phyloP scores from a whole-genome alignment of 2,329 filamentous ascomycete species.

The Hawksworthiomyces lignivorus region DNA sequence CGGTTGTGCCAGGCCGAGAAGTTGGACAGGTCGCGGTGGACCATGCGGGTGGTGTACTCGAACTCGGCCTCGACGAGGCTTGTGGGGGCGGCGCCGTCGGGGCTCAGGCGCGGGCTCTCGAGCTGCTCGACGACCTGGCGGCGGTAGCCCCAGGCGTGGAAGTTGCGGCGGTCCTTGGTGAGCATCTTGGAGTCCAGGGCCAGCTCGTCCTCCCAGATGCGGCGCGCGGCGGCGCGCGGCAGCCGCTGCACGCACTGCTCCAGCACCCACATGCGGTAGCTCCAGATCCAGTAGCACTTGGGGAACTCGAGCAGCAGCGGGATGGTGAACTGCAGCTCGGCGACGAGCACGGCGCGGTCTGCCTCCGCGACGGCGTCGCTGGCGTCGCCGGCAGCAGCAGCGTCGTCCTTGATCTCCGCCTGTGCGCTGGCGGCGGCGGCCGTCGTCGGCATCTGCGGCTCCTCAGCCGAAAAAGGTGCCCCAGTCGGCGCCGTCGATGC shows the following conservation, averaged over 20 bases:
- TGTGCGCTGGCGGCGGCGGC: slow-evolving; percentile 1
- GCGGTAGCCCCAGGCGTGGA: slow-evolving; percentile 93
- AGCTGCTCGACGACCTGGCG: slow-evolving; percentile 69
- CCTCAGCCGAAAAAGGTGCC: too few relatives aligned
- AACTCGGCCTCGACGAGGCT: slow-evolving; percentile 77
- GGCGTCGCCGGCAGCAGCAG: slow-evolving; percentile 17
- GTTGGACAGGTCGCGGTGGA: slow-evolving; percentile 77
- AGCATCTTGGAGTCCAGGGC: slow-evolving; percentile 83
- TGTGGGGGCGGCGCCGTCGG: slow-evolving; percentile 25
- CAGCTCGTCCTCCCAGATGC: slow-evolving; percentile 79
- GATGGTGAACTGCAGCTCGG: slow-evolving; percentile 75
- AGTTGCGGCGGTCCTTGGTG: slow-evolving; percentile 77
- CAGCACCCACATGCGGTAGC: slow-evolving; percentile 82
- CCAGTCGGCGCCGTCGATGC: slow-evolving; percentile 32
- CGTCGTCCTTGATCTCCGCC: slow-evolving; percentile 25
- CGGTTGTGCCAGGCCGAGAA: slow-evolving; percentile 97
- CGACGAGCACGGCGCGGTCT: slow-evolving; percentile 43
- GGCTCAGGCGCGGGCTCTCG: slow-evolving; percentile 47
- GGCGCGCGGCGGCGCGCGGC: slow-evolving; percentile 44
- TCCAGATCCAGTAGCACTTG: slow-evolving; percentile 99
- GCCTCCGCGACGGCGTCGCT: too few relatives aligned
- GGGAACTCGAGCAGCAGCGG: slow-evolving; percentile 78
- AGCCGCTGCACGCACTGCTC: slow-evolving; percentile 61
- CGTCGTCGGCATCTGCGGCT: slow-evolving; percentile 6
- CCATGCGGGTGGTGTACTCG: slow-evolving; percentile 84